Base-by-base conservation (phyloP, 805 yeast genomes). In the Hanseniaspora jakobsenii region DNA sequence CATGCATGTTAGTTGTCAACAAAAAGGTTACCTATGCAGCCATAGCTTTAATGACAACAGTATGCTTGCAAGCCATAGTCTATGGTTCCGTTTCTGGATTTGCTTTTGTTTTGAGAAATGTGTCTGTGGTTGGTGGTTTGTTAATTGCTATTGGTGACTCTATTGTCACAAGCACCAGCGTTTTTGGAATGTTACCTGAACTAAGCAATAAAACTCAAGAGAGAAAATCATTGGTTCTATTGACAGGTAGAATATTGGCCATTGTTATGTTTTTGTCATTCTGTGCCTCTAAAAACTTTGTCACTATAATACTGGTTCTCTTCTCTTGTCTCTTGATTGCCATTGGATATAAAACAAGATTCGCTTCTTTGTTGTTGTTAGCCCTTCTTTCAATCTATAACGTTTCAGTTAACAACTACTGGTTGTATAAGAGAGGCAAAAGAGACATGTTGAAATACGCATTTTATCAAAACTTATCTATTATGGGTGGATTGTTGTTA, bases 361-460 rank as follows among this genome's bases (percentile, higher is more conserved):
- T 86, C 52, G 78, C 91, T 26, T 95, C 97, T 1, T 71, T 75
- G 17, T 61, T 75, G 40, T 60, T 76, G 48, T 82, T 87, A 19
- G 64, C 81, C 17, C 64, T 85, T 53, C 71, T 89, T 52, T 69
- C 81, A 49, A 63, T 79, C 50, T 85, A 83, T 70, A 87, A 91
- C 64, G 60, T 84, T 48, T 62, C 77, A 32, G 76, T 78, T 50
- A 89, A 91, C 67, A 84, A 84, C 55, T 89, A 85, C 70, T 89
- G 98, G 98, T 67, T 75, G 44, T 78, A 75, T 60, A 72, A 75
- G 41, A 59, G 72, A 40, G 72, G 71, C 50, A 75, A 78, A 63
- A 77, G 95, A 57, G 98, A 89, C 64, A 82, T 77, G 63, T 66
- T 85, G 61, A 82, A 82, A 63, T 91, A 87, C 62, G 97, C 87